Evolutionary conservation across 2,329 filamentous ascomycete genomes (phyloP), one percentile per base, ranked within the genome.

Genomic region (Aspergillus sp.): DNA sequence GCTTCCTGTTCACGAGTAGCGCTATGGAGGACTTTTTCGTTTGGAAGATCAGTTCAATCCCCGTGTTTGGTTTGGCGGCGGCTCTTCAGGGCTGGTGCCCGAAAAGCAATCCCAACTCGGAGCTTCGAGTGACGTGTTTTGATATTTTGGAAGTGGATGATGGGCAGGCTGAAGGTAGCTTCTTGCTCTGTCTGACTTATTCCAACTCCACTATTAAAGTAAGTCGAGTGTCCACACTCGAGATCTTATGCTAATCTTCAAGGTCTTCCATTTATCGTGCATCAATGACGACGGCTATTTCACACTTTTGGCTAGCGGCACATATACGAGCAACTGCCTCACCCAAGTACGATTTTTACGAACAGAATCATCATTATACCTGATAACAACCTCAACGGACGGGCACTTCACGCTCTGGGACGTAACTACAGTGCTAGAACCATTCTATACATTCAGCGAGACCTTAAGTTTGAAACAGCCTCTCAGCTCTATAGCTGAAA

Each of bases 1-100:
- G 79, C 1, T 89, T 88, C 65, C 83, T 99, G 2, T 89, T 98
- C 70, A 96, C 90, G 63, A 93, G 91, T 66, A 91, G 86, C 5
- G 95, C 93, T 0, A 88, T 86, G 60, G 93, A 97, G 71, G 93
- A 99, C 73, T 89, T 98, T 62, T 93, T 88, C 66, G 83, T 93
- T 11, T 99, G 95, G 93, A 82, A 84, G 41, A 73, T 93, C 34
- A 79, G 78, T 47, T 68, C 69, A 11, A 71, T 89, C 6, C 79
- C 86, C 24, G 77, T 80, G 2, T 75, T 84, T 56, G 78, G 76
- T 3, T 66, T 85, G 9, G 82, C 84, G 0, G 76, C 83, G 1
- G 74, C 83, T 0, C 80, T 83, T 61, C 78, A 83, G 61, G 79
- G 78, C 2, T 68, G 72, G 12, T 81, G 82, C 65, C 78, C 79